Evolutionary conservation across 1,284 basidiomycete species (phyloP), one percentile per base, ranked within the genome.

Genomic region (Testicularia cyperi): DNA sequence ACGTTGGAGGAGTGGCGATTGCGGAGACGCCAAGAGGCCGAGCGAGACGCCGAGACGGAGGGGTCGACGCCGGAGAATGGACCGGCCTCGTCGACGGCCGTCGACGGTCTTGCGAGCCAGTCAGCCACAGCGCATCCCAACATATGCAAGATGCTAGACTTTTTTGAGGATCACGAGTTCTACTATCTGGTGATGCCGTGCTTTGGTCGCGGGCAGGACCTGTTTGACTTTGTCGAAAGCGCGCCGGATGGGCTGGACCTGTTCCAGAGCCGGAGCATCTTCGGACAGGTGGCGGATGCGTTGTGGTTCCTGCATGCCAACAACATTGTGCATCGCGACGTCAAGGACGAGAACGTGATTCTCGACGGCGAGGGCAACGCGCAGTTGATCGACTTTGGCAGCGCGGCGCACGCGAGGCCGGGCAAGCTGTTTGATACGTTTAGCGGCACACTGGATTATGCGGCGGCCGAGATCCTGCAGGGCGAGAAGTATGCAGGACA

Each of bases 331-430:
- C 94, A 98, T 79, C 89, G 94, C 53, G 95, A 98, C 75, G 86
- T 98, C 78, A 98, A 98, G 79, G 94, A 98, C 72, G 94, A 98
- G 78, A 98, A 98, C 75, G 91, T 98, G 27, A 80, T 82, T 23
- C 73, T 83, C 12, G 78, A 85, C 71, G 64, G 55, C 12, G 28
- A 53, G 21, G 67, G 65, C 29, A 68, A 72, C 34, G 92, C 88
- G 70, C 88, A 97, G 77, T 79, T 98, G 64, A 98, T 98, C 77
- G 94, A 98, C 77, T 96, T 96, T 77, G 92, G 92, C 4, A 79
- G 78, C 7, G 79, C 80, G 0, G 80, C 80, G 13, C 80, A 81
- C 47, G 78, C 80, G 63, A 89, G 91, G 68, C 91, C 90, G 19
- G 91, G 91, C 22, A 82, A 92, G 46, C 84, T 91, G 31, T 96